These are phyloP conservation scores for Phanerochaete carnosa DNA, from an alignment of 768 basidiomycete genomes.

Conservation along the genomic window DNA sequence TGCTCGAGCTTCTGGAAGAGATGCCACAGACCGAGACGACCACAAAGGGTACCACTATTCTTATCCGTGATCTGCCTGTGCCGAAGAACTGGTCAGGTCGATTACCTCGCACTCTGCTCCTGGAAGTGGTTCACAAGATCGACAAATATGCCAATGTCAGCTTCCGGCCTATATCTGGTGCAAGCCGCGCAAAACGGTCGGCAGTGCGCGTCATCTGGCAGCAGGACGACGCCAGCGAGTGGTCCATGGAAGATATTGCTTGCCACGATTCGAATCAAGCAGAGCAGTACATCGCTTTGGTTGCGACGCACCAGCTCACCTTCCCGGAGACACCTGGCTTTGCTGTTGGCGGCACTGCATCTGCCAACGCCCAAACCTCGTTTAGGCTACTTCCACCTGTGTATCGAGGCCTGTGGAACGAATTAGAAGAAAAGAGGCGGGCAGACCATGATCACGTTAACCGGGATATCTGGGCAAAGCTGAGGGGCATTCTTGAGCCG, in stretches of 20 bases:
- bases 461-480: conserved; percentile 64
- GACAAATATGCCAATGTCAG: conserved; percentile 76
- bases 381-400: conserved; percentile 77
- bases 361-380: conserved; percentile 54
- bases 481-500: conserved; percentile 60
- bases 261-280: conserved; percentile 79
- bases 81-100: conserved; percentile 84
- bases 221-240: conserved; percentile 54
- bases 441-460: conserved; percentile 59
- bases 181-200: conserved; percentile 74
- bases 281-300: conserved; percentile 83
- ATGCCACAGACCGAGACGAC: conserved; percentile 56
- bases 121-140: conserved; percentile 61
- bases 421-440: conserved; percentile 69
- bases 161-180: conserved; percentile 62
- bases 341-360: conserved; percentile 43
- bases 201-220: conserved; percentile 74
- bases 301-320: conserved; percentile 78
- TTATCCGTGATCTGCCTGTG: conserved; percentile 67
- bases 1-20: conserved; percentile 73
- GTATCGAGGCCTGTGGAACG: conserved; percentile 91
- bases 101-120: conserved; percentile 71
- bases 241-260: conserved; percentile 82
- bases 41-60: conserved; percentile 48
- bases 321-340: conserved; percentile 66